Evolutionary conservation across 139 green algal genomes (phyloP).

Genomic region (Helicosporidium sp.): DNA sequence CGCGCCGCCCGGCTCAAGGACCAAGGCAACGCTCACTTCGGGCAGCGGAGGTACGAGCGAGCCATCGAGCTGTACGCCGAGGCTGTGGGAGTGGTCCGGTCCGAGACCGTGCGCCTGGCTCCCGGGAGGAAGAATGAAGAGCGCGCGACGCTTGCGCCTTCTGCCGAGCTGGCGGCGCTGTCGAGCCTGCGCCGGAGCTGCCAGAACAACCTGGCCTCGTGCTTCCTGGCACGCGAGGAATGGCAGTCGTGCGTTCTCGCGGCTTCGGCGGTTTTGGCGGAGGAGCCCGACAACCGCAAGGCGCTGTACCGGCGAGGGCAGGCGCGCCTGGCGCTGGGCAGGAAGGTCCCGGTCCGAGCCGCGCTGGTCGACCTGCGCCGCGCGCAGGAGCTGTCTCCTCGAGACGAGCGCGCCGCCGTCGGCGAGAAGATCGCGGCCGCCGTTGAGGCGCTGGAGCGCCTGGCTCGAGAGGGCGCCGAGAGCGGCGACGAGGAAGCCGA

Average conservation of each 20-base stretch:
- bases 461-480: no score
- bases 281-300: slow-evolving; percentile 19
- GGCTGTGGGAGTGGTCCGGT: background rate
- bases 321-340: slow-evolving; percentile 6
- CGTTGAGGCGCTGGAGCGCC: slow-evolving; percentile 1
- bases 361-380: slow-evolving; percentile 12
- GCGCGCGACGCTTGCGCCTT: no score
- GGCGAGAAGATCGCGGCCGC: slow-evolving; percentile 9
- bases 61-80: slow-evolving; percentile 8
- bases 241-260: slow-evolving; percentile 5
- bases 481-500: no score
- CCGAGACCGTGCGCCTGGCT: background rate
- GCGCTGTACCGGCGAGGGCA: slow-evolving; percentile 24
- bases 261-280: slow-evolving; percentile 11
- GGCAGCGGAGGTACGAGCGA: slow-evolving; percentile 2
- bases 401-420: slow-evolving; percentile 10
- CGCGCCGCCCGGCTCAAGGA: slow-evolving; percentile 11
- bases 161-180: no score
- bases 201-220: slow-evolving; percentile 21
- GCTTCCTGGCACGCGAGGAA: slow-evolving; percentile 13
- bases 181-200: slow-evolving; percentile 12
- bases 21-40: slow-evolving; percentile 21
- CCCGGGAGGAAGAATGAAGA: no score
- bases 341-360: background rate
- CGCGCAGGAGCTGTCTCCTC: slow-evolving; percentile 9